Evolutionary conservation across 2,329 filamentous ascomycete species (phyloP), one percentile per base, ranked within the genome.

Genomic region (Chaetomiaceae sp.): DNA sequence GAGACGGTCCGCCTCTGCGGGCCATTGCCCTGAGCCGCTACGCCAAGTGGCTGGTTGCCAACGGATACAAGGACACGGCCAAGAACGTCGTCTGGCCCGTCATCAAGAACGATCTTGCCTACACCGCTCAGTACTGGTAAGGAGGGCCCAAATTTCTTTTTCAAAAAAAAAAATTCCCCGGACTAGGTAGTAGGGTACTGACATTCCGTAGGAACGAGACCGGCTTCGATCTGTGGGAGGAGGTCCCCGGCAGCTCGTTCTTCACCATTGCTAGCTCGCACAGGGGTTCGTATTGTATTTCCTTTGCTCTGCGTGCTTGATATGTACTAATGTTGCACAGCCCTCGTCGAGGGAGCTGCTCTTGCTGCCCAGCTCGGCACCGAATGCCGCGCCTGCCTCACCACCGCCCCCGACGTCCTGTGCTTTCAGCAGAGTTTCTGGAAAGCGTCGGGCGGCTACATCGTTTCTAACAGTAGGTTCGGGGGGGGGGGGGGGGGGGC

Each of bases 151-250:
- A n/a, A n/a, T n/a, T n/a, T n/a, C n/a, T n/a, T n/a, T n/a, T n/a
- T n/a, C n/a, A n/a, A n/a, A n/a, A n/a, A n/a, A n/a, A n/a, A n/a
- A n/a, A n/a, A n/a, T n/a, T n/a, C n/a, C n/a, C n/a, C n/a, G n/a
- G n/a, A n/a, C n/a, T n/a, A n/a, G n/a, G n/a, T n/a, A n/a, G n/a
- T n/a, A 21, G 5, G 23, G 7, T 25, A 5, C 52, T 59, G 21
- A 60, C 46, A 13, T 6, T 8, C 0, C 3, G 1, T 5, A 75
- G 73, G 77, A 81, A 80, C 64, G 68, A 75, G 58, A 80, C 78
- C 0, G 79, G 79, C 5, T 94, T 83, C 63, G 89, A 95, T 66
- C 76, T 95, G 3, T 94, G 89, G 89, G 89, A 94, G 66, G 89
- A 94, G 67, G 81, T 91, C 13, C 73, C 75, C 21, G 86, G 87